phyloP scores from a whole-genome alignment of 2,329 filamentous ascomycete species.

The Lasiodiplodia citricola region DNA sequence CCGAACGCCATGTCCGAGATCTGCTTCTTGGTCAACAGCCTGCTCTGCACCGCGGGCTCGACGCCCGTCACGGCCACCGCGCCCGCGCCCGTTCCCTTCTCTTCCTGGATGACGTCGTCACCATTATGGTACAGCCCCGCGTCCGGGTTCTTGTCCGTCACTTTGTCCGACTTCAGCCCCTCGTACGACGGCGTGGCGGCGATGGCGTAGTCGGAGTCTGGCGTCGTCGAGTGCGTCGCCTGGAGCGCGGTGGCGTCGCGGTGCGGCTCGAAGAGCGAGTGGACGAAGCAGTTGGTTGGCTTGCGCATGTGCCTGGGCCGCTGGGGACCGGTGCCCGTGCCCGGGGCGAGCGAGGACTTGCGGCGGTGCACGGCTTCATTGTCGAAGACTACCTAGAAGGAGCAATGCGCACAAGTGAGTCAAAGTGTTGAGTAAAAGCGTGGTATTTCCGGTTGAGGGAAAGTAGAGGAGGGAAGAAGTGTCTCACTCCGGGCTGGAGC shows the following conservation, averaged over 20 bases:
- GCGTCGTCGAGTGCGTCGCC: conserved; percentile 13
- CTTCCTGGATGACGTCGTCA: background rate
- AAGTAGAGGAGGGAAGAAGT: background rate
- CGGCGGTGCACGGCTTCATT: conserved; percentile 59
- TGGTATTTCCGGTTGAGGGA: background rate
- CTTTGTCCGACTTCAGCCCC: conserved; percentile 41
- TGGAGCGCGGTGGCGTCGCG: conserved; percentile 35
- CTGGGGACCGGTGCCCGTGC: conserved; percentile 44
- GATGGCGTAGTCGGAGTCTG: background rate
- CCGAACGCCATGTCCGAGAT: conserved; percentile 97
- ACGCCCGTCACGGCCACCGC: conserved; percentile 31
- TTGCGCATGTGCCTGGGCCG: conserved; percentile 43
- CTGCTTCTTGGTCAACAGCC: conserved; percentile 93
- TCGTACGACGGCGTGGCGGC: conserved; percentile 35
- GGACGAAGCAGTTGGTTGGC: conserved; percentile 65
- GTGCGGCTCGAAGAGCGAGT: conserved; percentile 60
- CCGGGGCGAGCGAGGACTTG: conserved; percentile 63
- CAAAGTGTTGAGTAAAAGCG: background rate
- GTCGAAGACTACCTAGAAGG: conserved; percentile 61
- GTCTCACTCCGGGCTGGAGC: background rate
- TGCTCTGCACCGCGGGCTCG: conserved; percentile 58
- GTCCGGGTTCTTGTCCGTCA: conserved; percentile 51
- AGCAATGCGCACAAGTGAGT: too few relatives aligned
- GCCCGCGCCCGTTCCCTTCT: background rate
- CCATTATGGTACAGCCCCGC: conserved; percentile 16